Evolutionary conservation across 1,284 basidiomycete genomes (phyloP), one percentile per base, ranked within the genome.

Genomic region (Phaffia rhodozyma): DNA sequence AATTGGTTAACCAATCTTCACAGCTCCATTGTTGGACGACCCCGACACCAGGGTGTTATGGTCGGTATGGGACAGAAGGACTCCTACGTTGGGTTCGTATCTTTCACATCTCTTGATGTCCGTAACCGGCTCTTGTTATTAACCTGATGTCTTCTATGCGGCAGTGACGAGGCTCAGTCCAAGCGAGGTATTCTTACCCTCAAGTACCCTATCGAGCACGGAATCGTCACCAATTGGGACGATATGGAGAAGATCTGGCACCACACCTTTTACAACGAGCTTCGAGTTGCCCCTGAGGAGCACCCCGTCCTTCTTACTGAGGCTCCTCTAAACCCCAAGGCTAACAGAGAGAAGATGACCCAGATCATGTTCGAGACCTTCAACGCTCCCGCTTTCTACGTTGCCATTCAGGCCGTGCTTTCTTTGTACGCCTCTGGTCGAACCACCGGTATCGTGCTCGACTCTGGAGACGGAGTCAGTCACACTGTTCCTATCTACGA

Each of bases 321-420:
- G 79, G 91, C 90, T n/a, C 83, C 90, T 79, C 83, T 91, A 69
- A 94, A 92, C 82, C 90, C 91, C 71, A 93, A 92, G 82, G 86
- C 86, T 67, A 92, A 93, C 81, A 82, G 90, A 75, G 90, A 94
- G 81, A 92, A 92, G 83, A 92, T 92, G 89, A 91, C 89, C 67
- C 89, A 92, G 79, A 91, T 92, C 82, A 92, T 92, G 88, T 94
- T 94, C 77, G 90, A 94, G 82, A 93, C 90, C 55, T 93, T 94
- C 84, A 93, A 92, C 78, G 84, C 84, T 5, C 90, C 90, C 63
- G 90, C 90, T 21, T 91, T 93, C 82, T 92, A 92, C 81, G 89
- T 92, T 70, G 83, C 87, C 65, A 91, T 92, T 77, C 91, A 93
- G 80, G 90, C 90, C 75, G 90, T 92, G 63, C 83, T 94, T 52